These are phyloP conservation scores for Candida endomychidarum DNA, from an alignment of 805 yeast genomes.

Conservation along the genomic window DNA sequence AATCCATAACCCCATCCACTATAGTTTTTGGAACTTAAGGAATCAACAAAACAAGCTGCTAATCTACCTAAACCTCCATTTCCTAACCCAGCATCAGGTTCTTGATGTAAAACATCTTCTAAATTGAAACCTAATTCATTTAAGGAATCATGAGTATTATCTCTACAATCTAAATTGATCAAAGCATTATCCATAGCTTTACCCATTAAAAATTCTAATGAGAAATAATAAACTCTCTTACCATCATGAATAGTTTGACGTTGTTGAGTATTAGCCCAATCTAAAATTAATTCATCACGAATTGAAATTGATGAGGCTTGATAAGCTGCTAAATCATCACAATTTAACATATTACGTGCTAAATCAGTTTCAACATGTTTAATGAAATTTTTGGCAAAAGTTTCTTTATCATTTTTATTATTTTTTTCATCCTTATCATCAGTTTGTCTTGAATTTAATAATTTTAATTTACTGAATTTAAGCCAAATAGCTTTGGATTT, in stretches of 20 bases:
- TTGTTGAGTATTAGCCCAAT: slow-evolving; percentile 94
- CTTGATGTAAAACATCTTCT: slow-evolving; percentile 82
- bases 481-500: slow-evolving; percentile 78
- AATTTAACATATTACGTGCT: slow-evolving; percentile 89
- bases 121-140: slow-evolving; percentile 80
- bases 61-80: slow-evolving; percentile 94
- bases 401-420: slow-evolving; percentile 39
- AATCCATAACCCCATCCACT: slow-evolving; percentile 97
- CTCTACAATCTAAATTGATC: slow-evolving; percentile 73
- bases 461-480: slow-evolving; percentile 54
- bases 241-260: slow-evolving; percentile 79
- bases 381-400: slow-evolving; percentile 68
- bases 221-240: slow-evolving; percentile 82
- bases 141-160: slow-evolving; percentile 44
- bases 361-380: slow-evolving; percentile 86
- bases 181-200: slow-evolving; percentile 93
- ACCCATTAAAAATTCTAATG: slow-evolving; percentile 91
- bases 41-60: slow-evolving; percentile 93
- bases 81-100: slow-evolving; percentile 93
- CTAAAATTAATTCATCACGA: slow-evolving; percentile 75
- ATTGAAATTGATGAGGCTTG: slow-evolving; percentile 81
- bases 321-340: slow-evolving; percentile 90
- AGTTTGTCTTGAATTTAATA: slow-evolving; percentile 3
- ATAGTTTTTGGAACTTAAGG: slow-evolving; percentile 79
- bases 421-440: slow-evolving; percentile 22